Conservation (phyloP, 768 basidiomycete genomes). For the Suillus subaureus region DNA sequence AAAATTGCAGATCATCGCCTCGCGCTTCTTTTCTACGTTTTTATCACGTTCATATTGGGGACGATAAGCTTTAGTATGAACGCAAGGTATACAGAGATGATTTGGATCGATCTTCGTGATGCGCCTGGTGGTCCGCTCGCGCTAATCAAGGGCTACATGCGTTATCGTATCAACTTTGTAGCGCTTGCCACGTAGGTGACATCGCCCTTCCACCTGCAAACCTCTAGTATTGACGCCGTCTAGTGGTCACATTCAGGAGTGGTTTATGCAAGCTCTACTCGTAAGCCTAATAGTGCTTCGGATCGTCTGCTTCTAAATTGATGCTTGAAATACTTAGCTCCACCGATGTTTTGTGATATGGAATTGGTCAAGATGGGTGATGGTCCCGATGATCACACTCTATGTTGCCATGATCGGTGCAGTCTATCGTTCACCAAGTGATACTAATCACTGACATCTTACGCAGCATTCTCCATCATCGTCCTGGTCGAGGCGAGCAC, state of each 20-base stretch:
- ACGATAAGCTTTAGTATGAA: constrained; percentile 19
- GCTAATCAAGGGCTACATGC: not conserved
- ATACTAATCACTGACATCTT: not conserved
- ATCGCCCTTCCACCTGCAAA: not conserved
- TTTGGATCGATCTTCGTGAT: constrained; percentile 26
- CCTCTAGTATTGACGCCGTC: not conserved
- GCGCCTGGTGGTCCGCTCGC: not conserved
- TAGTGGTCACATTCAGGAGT: constrained; percentile 1
- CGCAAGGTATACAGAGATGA: constrained; percentile 24
- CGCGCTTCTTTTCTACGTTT: constrained; percentile 1
- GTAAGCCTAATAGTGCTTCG: not conserved
- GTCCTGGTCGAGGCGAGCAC: constrained; percentile 19
- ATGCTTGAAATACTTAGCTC: not conserved
- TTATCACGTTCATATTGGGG: constrained; percentile 17
- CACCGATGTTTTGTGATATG: constrained; percentile 22
- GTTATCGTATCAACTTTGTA: not conserved
- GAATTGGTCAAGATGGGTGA: constrained; percentile 17
- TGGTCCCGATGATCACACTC: constrained; percentile 19
- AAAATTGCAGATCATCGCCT: not conserved
- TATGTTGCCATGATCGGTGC: constrained; percentile 21
- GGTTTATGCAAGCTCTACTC: not conserved
- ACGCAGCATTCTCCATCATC: constrained; percentile 19
- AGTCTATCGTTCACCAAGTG: not conserved
- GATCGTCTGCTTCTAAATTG: not conserved
- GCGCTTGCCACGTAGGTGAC: not conserved